These are phyloP conservation scores for Alternaria sp. DNA, from an alignment of 2,329 filamentous ascomycete species.

Conservation along the genomic window DNA sequence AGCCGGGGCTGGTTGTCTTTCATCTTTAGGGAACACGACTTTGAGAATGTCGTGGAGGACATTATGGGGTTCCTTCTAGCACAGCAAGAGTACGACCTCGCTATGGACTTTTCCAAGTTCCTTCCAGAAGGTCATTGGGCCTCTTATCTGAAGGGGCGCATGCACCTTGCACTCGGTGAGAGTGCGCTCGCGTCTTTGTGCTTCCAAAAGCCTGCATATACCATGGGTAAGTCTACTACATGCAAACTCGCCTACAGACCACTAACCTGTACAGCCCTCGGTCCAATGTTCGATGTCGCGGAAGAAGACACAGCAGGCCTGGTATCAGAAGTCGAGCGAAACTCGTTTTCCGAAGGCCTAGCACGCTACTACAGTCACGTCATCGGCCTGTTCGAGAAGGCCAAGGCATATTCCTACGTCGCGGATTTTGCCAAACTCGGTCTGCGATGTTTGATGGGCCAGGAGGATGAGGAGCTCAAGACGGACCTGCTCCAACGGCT, in stretches of 20 bases:
- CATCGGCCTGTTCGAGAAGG: slow-evolving; percentile 79
- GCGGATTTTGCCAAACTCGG: slow-evolving; percentile 83
- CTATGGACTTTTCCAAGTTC: slow-evolving; percentile 72
- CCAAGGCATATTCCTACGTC: slow-evolving; percentile 79
- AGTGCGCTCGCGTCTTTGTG: slow-evolving; percentile 74
- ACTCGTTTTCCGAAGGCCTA: slow-evolving; percentile 73
- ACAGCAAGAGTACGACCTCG: slow-evolving; percentile 58
- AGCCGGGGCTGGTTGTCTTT: slow-evolving; percentile 56
- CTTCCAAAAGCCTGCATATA: slow-evolving; percentile 84
- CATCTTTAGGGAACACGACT: slow-evolving; percentile 48
- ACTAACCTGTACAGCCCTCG: slow-evolving; percentile 41
- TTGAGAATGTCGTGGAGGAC: slow-evolving; percentile 49
- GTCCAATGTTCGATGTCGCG: slow-evolving; percentile 45
- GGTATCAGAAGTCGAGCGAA: slow-evolving; percentile 77
- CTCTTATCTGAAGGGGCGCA: slow-evolving; percentile 82
- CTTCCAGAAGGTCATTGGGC: slow-evolving; percentile 66
- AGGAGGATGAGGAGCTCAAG: slow-evolving; percentile 45
- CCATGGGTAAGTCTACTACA: slow-evolving; percentile 69
- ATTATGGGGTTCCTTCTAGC: slow-evolving; percentile 56
- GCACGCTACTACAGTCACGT: slow-evolving; percentile 89
- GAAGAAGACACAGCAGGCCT: slow-evolving; percentile 61
- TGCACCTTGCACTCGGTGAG: slow-evolving; percentile 77
- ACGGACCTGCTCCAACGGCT: slow-evolving; percentile 75
- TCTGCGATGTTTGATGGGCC: slow-evolving; percentile 53
- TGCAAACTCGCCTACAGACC: neutral